These are phyloP conservation scores for Plasmodiophora brassicae DNA, from an alignment of 208 protist species.

Conservation along the genomic window DNA sequence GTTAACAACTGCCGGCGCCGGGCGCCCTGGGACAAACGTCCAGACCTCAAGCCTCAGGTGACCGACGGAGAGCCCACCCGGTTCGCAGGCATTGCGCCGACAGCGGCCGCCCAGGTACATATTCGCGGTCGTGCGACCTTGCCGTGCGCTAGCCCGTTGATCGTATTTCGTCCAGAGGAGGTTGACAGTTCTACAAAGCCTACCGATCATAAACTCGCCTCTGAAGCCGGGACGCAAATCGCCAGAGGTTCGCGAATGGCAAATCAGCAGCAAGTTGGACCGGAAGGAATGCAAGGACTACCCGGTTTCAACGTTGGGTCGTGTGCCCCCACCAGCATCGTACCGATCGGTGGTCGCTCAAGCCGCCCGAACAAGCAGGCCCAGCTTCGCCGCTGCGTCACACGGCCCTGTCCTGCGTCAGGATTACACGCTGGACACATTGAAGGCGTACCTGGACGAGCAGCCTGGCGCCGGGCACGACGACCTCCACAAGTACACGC, in stretches of 20 bases:
- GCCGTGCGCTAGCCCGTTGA: too few species aligned
- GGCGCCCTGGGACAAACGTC: background rate
- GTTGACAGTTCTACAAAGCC: background rate
- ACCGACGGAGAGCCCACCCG: background rate
- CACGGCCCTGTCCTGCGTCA: background rate
- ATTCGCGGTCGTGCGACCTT: too few species aligned
- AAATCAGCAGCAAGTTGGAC: background rate
- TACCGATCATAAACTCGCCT: too few species aligned
- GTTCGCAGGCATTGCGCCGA: background rate
- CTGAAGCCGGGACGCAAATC: too few species aligned
- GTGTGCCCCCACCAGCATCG: background rate
- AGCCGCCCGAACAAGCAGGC: too few species aligned
- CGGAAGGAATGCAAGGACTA: background rate
- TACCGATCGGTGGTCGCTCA: background rate
- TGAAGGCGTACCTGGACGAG: background rate
- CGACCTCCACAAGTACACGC: too few species aligned
- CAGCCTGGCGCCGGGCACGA: too few species aligned
- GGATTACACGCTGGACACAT: background rate
- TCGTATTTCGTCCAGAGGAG: too few species aligned
- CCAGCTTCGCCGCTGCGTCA: background rate
- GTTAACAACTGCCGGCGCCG: conserved; percentile 5
- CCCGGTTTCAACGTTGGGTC: background rate
- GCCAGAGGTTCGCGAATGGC: background rate
- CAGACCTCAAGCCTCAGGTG: background rate
- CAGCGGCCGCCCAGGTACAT: background rate